Evolutionary conservation across 805 yeast species (phyloP).

Genomic region (Teunomyces atbi): DNA sequence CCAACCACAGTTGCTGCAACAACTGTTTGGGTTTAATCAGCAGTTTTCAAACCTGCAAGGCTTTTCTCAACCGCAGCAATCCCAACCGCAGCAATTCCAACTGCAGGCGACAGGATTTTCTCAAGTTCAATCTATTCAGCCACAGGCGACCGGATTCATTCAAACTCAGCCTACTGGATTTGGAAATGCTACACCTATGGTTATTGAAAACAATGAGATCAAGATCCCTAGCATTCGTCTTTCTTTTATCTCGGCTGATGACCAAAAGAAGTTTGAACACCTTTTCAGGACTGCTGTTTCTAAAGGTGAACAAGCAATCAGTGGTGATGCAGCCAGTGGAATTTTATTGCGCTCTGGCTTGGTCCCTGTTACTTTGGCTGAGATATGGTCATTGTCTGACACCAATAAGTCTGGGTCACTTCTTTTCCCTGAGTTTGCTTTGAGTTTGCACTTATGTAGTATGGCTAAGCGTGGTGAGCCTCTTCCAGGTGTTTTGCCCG

Average conservation of each 20-base stretch:
- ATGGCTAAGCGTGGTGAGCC: conserved; percentile 73
- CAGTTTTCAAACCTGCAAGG: conserved; percentile 10
- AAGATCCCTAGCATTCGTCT: conserved; percentile 75
- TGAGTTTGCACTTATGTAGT: conserved; percentile 85
- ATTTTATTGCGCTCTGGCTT: conserved; percentile 79
- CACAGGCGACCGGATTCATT: conserved; percentile 37
- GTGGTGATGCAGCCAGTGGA: conserved; percentile 73
- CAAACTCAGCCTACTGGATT: conserved; percentile 50
- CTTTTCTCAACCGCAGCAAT: conserved; percentile 15
- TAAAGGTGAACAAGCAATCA: conserved; percentile 62
- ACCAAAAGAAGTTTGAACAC: conserved; percentile 83
- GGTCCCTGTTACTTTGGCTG: conserved; percentile 70
- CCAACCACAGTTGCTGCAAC: conserved; percentile 28
- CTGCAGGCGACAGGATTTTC: conserved; percentile 19
- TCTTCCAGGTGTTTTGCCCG: conserved; percentile 71
- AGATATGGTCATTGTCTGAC: conserved; percentile 90
- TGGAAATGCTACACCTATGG: conserved; percentile 36
- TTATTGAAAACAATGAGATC: conserved; percentile 53
- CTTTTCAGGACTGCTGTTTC: conserved; percentile 78
- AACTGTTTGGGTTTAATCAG: conserved; percentile 43
- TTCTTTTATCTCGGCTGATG: conserved; percentile 79
- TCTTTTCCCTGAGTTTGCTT: conserved; percentile 90
- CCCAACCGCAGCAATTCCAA: conserved; percentile 19
- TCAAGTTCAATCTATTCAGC: conserved; percentile 14
- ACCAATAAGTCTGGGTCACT: conserved; percentile 81